These are phyloP conservation scores for Thamnidium elegans DNA, from an alignment of 192 early-diverging fungal genomes.

Conservation along the genomic window DNA sequence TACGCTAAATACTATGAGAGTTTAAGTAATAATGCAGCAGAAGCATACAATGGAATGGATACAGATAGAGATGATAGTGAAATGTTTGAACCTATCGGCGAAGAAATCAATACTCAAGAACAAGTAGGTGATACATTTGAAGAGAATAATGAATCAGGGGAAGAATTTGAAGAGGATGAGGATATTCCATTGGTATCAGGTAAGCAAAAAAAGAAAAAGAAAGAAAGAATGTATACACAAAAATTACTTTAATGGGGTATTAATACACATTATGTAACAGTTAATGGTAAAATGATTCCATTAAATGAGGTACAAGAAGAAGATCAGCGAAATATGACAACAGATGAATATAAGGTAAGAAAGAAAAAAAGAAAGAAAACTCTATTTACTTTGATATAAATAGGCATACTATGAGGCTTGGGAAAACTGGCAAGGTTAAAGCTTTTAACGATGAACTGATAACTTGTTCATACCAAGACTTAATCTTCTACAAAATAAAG, in stretches of 20 bases:
- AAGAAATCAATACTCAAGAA: background rate
- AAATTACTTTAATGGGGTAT: background rate
- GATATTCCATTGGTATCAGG: conserved; percentile 34
- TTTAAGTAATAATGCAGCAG: conserved; percentile 31
- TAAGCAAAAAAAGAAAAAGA: background rate
- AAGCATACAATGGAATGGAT: background rate
- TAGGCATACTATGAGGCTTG: conserved; percentile 41
- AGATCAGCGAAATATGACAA: conserved; percentile 50
- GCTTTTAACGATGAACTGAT: background rate
- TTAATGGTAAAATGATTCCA: conserved; percentile 43
- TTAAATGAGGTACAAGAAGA: conserved; percentile 54
- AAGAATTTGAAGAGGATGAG: conserved; percentile 23
- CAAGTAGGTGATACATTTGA: conserved; percentile 21
- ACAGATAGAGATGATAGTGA: conserved; percentile 17
- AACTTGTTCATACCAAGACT: background rate
- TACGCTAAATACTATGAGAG: conserved; percentile 30
- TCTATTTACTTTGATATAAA: background rate
- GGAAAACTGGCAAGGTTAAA: conserved; percentile 24
- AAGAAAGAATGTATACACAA: background rate
- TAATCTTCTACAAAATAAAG: background rate
- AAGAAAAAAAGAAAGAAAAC: background rate
- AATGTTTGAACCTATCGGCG: conserved; percentile 11
- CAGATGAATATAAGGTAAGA: conserved; percentile 52
- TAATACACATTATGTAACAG: conserved; percentile 10
- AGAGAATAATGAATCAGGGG: conserved; percentile 30